Conservation (phyloP, 306 rosid genomes). For the Cyclanthera cordifolia region DNA sequence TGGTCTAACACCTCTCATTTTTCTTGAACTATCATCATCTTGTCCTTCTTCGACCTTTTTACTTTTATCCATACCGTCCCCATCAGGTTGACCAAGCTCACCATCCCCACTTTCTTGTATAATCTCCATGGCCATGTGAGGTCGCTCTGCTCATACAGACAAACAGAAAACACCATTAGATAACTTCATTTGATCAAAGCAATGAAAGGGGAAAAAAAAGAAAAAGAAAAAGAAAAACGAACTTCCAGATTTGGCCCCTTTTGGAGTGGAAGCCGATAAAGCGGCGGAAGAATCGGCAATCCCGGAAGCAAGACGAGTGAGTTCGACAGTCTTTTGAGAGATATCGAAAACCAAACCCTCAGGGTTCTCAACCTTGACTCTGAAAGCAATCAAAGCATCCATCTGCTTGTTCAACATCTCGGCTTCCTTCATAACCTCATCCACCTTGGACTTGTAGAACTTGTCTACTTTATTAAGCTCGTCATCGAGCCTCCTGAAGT, state of each 20-base stretch:
- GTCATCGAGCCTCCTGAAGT: slow-evolving; percentile 40
- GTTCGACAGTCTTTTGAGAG: neutral
- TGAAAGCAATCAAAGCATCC: slow-evolving; percentile 65
- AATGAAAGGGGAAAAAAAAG: no score
- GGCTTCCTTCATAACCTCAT: slow-evolving; percentile 55
- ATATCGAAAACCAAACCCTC: slow-evolving; percentile 2
- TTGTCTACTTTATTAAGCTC: slow-evolving; percentile 52
- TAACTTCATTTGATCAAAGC: no score
- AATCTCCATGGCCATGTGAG: slow-evolving; percentile 28
- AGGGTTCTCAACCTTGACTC: slow-evolving; percentile 57
- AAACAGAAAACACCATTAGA: no score
- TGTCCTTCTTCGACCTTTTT: slow-evolving; percentile 16
- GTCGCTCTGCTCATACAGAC: slow-evolving; percentile 26
- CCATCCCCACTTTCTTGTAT: slow-evolving; percentile 28
- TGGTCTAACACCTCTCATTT: slow-evolving; percentile 20
- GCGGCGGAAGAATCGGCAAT: slow-evolving; percentile 11
- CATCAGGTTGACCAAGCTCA: slow-evolving; percentile 10
- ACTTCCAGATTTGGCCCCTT: slow-evolving; percentile 9
- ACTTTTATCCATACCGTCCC: slow-evolving; percentile 4
- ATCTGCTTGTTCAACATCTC: slow-evolving; percentile 44
- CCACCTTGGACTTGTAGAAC: slow-evolving; percentile 38
- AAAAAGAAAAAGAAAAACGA: neutral
- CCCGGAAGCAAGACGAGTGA: slow-evolving; percentile 7
- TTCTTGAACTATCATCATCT: slow-evolving; percentile 11
- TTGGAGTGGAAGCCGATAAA: neutral